Percentiles rank a stretch among this genome's conserved stretches.
phyloP scores from a whole-genome alignment of 768 basidiomycete species.

The Naganishia vishniacii region DNA sequence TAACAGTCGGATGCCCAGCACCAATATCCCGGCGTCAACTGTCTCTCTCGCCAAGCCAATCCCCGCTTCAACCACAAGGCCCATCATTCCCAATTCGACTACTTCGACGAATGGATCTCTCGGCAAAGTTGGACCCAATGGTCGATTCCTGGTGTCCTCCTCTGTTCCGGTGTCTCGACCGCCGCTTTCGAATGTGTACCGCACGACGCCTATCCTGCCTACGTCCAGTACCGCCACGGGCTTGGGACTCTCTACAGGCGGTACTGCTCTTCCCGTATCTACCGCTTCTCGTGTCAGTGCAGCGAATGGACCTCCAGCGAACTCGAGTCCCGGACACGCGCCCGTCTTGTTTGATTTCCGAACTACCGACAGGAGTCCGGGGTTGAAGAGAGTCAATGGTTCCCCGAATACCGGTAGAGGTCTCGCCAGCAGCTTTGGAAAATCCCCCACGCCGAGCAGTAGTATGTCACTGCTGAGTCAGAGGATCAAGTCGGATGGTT shows the following conservation, averaged over 20 bases:
- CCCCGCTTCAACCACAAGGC: slow-evolving; percentile 11
- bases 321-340: slow-evolving; percentile 2
- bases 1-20: background rate
- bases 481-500: slow-evolving; percentile 5
- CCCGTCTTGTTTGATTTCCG: slow-evolving; percentile 30
- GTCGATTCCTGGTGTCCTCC: slow-evolving; percentile 13
- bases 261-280: background rate
- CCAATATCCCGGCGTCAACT: background rate
- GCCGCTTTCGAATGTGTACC: slow-evolving; percentile 17
- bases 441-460: slow-evolving; percentile 3
- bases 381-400: slow-evolving; percentile 5
- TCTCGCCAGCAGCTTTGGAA: background rate
- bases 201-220: slow-evolving; percentile 20
- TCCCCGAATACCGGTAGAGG: background rate
- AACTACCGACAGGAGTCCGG: slow-evolving; percentile 22
- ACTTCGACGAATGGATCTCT: background rate
- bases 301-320: background rate
- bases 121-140: background rate
- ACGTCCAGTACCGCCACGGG: background rate
- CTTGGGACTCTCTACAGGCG: background rate
- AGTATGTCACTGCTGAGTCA: slow-evolving; percentile 24
- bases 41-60: background rate
- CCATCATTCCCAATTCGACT: slow-evolving; percentile 14
- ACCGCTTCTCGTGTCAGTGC: background rate
- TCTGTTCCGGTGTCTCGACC: slow-evolving; percentile 24